Base-by-base conservation (phyloP, 805 yeast genomes). In the Debaryomyces tyrocola region DNA sequence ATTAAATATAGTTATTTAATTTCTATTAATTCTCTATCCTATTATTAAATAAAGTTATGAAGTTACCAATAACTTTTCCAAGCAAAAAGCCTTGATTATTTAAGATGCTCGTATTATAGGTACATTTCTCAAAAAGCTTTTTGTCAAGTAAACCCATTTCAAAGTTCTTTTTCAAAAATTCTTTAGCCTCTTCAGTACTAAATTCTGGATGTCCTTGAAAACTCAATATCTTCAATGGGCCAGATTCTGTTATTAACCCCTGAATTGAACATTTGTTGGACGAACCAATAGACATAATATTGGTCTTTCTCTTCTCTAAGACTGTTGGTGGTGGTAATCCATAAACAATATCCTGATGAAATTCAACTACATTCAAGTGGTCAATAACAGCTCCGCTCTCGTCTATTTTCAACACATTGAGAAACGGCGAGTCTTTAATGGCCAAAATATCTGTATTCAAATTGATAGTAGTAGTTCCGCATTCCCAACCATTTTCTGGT, bases 121-220 rank as follows among this genome's bases (percentile, higher is more conserved):
- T 35, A 35, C 60, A 56, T 42, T 57, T 56, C 43, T 68, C 66
- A 41, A 55, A 64, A 15, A 61, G 57, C 3, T 59, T 55, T 15
- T 55, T 51, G 24, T 62, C 62, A 15, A 73, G 51, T 12, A 39
- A 17, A 11, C 58, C 57, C 15, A 41, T 42, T 12, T 56, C 47
- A 41, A 41, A 46, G 39, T 56, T 53, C 18, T 46, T 15, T 40
- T 59, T 50, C 43, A 64, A 60, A 50, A 69, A 48, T 18, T 53
- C 63, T 20, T 62, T 42, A 1, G 67, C 56, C 24, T 57, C 59
- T 3, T 63, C 72, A 0, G 69, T 67, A 20, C 67, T 58, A 57
- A 87, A 90, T 61, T 90, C 97, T 0, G 97, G 97, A 58, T 90
- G 97, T 0, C 96, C 96, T 64, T 90, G 97, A 54, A 90, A 78